These are phyloP conservation scores for Phlyctochytrium planicorne DNA, from an alignment of 192 early-diverging fungal genomes.

Conservation along the genomic window DNA sequence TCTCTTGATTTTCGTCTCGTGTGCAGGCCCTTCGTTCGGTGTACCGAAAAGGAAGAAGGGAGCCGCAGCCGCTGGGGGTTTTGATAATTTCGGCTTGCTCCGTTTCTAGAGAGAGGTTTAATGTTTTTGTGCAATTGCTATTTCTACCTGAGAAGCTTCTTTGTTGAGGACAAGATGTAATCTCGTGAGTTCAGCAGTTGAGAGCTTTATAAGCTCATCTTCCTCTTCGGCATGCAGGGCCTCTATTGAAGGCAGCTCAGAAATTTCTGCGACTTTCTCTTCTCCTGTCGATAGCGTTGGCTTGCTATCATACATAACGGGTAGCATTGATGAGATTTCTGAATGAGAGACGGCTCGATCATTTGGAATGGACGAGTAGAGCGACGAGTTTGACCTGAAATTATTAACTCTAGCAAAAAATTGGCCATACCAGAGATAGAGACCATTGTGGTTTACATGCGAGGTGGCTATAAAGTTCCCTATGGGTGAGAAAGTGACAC, in stretches of 20 bases:
- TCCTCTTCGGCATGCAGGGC: constrained; percentile 22
- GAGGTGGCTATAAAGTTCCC: constrained; percentile 92
- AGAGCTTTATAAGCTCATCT: constrained; percentile 85
- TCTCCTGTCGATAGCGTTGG: constrained; percentile 16
- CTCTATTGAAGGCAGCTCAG: constrained; percentile 2
- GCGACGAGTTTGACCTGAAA: constrained; percentile 60
- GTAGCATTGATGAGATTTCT: too few relatives aligned
- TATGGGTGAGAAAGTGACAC: constrained; percentile 82
- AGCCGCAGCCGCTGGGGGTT: neutral
- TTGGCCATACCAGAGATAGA: constrained; percentile 80
- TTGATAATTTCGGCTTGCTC: neutral
- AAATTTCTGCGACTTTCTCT: constrained; percentile 15
- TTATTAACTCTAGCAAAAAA: constrained; percentile 10
- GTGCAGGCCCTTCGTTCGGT: neutral
- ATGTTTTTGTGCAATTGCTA: neutral
- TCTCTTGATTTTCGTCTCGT: neutral
- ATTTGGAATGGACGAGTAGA: too few relatives aligned
- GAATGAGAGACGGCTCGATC: too few relatives aligned
- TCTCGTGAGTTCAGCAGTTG: constrained; percentile 73
- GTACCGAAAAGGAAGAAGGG: neutral
- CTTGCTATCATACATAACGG: constrained; percentile 57
- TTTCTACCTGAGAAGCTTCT: constrained; percentile 77
- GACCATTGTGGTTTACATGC: constrained; percentile 88
- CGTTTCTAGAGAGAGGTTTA: neutral
- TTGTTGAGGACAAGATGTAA: constrained; percentile 91